Base-by-base conservation (phyloP, 2,329 filamentous ascomycete genomes). In the Helminthosporium solani region DNA sequence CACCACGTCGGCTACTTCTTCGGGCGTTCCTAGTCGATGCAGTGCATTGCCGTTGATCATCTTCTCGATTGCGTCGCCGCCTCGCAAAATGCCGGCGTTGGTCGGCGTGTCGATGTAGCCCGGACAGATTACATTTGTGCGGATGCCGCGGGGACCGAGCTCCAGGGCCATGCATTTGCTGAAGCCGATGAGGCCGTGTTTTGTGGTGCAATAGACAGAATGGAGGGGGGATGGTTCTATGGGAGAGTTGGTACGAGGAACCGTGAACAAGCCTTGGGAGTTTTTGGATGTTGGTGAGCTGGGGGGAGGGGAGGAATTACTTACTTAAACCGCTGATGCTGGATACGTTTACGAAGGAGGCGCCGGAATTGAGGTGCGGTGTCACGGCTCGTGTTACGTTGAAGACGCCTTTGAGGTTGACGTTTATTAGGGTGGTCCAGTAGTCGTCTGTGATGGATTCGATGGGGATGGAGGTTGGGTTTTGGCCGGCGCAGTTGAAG, bases 1-100 rank as follows among this genome's bases (percentile, higher is more conserved):
- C 18, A 77, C 75, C 8, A 77, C 73, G 63, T 77, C 74, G 28
- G 75, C 75, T 20, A 79, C 70, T 58, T 79, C 77, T 41, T 73
- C 74, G 1, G 74, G 63, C 30, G 64, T 70, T 0, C 75, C 76
- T 56, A 77, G 52, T 40, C 73, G 64, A 43, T 67, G 72, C 54
- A 75, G 51, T 33, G 72, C 70, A 51, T 74, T 70, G 40, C 68
- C 69, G 39, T 60, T 56, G 33, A 64, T 52, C 64, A 73, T 68
- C 52, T 62, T 61, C 52, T 69, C 60, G 6, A 76, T 68, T 1
- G 68, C 71, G 36, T 75, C 75, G 0, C 69, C 66, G 0, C 78
- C 78, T 40, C 68, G 73, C 1, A 77, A 70, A 25, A 80, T 75
- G 3, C 73, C 73, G 7, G 75, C 74, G 64, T 78, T 79, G 5